phyloP scores from a whole-genome alignment of 352 stramenopile genomes.

The Globisporangium barbulae region DNA sequence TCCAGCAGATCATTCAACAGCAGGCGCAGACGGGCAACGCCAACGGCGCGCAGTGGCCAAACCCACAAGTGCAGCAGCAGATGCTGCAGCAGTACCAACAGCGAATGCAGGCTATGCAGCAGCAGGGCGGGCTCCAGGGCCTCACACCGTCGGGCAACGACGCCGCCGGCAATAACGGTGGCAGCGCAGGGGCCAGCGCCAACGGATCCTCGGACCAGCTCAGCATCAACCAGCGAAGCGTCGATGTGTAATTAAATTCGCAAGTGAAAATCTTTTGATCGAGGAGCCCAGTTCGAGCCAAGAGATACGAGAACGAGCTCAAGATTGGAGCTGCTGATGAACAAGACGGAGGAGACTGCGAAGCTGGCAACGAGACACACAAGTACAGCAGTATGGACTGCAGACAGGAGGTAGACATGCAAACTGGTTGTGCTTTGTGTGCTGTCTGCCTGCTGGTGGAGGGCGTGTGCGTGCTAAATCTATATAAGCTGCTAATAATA shows the following conservation, averaged over 20 bases:
- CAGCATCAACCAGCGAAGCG: slow-evolving; percentile 68
- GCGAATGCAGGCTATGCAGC: slow-evolving; percentile 68
- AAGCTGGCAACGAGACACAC: neutral
- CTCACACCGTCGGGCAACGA: slow-evolving; percentile 50
- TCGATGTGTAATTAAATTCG: slow-evolving; percentile 45
- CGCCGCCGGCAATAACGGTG: slow-evolving; percentile 22
- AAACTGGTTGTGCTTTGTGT: neutral
- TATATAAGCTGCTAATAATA: slow-evolving; percentile 26
- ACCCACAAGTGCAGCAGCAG: slow-evolving; percentile 82
- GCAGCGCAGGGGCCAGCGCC: slow-evolving; percentile 21
- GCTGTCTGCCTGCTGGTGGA: neutral
- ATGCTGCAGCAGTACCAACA: slow-evolving; percentile 90
- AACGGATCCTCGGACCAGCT: slow-evolving; percentile 58
- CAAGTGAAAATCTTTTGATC: neutral
- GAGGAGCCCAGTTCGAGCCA: neutral
- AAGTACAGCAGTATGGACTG: neutral
- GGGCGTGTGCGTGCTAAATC: slow-evolving; percentile 9
- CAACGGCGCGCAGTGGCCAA: slow-evolving; percentile 58
- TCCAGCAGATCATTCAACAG: slow-evolving; percentile 85
- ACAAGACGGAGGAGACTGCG: neutral
- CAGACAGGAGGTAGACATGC: neutral
- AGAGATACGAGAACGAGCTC: neutral
- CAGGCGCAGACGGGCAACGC: slow-evolving; percentile 61
- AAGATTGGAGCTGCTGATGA: neutral
- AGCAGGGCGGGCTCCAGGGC: slow-evolving; percentile 32